Base-by-base conservation (phyloP, 2,329 filamentous ascomycete species). In the Aspergillus transmontanensis region DNA sequence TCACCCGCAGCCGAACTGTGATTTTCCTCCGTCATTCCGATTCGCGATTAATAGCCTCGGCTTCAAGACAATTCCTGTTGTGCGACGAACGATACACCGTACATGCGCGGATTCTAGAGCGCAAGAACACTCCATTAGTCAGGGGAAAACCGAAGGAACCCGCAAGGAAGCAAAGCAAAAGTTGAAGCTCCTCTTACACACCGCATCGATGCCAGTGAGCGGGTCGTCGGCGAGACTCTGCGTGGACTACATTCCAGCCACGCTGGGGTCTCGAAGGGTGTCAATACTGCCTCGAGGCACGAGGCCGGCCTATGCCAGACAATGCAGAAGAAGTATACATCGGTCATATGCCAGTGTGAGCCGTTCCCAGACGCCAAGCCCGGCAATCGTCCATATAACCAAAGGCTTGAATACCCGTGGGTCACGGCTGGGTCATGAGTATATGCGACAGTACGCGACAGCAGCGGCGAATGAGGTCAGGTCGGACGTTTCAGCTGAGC, bases 221-320 rank as follows among this genome's bases (percentile, higher is more conserved):
- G 70, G 70, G 39, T 64, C 73, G n/a, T 71, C 74, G 30, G 69
- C 69, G 48, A 75, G 69, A 59, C 61, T 76, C 30, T 74, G 73
- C 65, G 67, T 70, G 28, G 71, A 75, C 53, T 72, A 69, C 58
- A 59, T 75, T 56, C 70, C 71, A 39, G 65, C 64, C 51, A 71
- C 72, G 43, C 68, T 74, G 60, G 66, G 72, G 57, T 50, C 66
- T 41, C 59, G 69, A 39, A 66, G 63, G 51, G 63, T 65, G 14
- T 57, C 68, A 30, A 64, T 70, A 30, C 64, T 61, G 55, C 57
- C 65, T 59, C 67, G 66, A 61, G 66, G 68, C 19, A 62, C 67
- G 6, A 57, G 48, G 34, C 62, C 65, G 39, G 64, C 68, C 12
- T 70, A 69, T 59, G 60, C 57, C 19, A 62, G 63, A 14, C 67